A percentile compares a stretch with the other conserved stretches of the same genome.
Conservation (phyloP, 352 stramenopile species). For the Pythium oligandrum region DNA sequence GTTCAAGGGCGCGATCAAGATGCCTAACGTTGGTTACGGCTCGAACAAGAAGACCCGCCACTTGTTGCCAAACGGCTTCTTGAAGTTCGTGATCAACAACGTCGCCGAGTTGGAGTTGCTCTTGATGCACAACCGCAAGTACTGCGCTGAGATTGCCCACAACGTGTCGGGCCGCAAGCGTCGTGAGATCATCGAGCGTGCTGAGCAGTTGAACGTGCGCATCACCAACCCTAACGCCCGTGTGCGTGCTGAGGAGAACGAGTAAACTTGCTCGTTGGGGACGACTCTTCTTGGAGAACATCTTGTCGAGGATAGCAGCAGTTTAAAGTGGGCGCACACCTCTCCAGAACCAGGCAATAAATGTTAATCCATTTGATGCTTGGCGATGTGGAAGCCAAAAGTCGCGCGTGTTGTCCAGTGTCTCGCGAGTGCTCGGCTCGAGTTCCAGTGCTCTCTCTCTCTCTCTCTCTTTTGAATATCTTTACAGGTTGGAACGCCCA, state of each 20-base stretch:
- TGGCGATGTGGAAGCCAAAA: slow-evolving; percentile 20
- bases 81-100: slow-evolving; percentile 99
- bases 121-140: slow-evolving; percentile 94
- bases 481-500: too few relatives aligned
- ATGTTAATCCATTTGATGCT: slow-evolving; percentile 32
- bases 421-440: background rate
- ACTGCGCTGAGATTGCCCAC: slow-evolving; percentile 98
- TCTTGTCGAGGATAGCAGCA: slow-evolving; percentile 28
- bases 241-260: slow-evolving; percentile 95
- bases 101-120: slow-evolving; percentile 97
- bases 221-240: slow-evolving; percentile 98
- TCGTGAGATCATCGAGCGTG: slow-evolving; percentile 96
- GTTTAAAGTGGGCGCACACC: slow-evolving; percentile 20
- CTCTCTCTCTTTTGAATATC: too few relatives aligned
- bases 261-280: slow-evolving; percentile 47
- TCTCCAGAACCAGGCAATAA: slow-evolving; percentile 17
- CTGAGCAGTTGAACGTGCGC: slow-evolving; percentile 97
- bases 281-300: slow-evolving; percentile 20
- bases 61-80: slow-evolving; percentile 98
- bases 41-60: slow-evolving; percentile 99
- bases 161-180: slow-evolving; percentile 96
- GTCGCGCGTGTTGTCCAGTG: background rate
- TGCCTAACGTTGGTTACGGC: slow-evolving; percentile 99
- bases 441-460: background rate
- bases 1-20: slow-evolving; percentile 98